A percentile compares a stretch with the other conserved stretches of the same genome.
Evolutionary conservation across 768 basidiomycete species (phyloP).

Genomic region (Suillus subluteus): DNA sequence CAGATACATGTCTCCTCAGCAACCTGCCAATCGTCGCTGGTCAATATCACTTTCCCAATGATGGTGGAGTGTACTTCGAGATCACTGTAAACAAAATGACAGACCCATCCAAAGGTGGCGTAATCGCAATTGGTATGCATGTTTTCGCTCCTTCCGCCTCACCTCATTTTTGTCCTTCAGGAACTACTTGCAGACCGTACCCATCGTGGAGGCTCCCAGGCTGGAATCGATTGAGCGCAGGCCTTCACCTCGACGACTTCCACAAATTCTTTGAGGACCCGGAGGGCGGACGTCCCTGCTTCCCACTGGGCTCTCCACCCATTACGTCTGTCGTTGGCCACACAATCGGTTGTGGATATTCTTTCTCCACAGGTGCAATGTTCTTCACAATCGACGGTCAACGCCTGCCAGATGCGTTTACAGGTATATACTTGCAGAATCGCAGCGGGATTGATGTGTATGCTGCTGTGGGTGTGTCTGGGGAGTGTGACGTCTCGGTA

Average conservation of each 20-base stretch:
- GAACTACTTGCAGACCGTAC: slow-evolving; percentile 67
- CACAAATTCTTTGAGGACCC: slow-evolving; percentile 76
- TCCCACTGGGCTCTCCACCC: slow-evolving; percentile 40
- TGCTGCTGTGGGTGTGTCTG: slow-evolving; percentile 64
- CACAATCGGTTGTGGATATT: slow-evolving; percentile 66
- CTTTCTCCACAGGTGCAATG: slow-evolving; percentile 47
- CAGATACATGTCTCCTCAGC: slow-evolving; percentile 59
- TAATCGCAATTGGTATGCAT: slow-evolving; percentile 59
- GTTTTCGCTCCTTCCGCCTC: not conserved
- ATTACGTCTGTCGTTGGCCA: slow-evolving; percentile 47
- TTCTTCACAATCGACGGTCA: slow-evolving; percentile 71
- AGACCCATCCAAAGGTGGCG: slow-evolving; percentile 37
- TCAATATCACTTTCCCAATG: slow-evolving; percentile 57
- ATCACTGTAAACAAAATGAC: slow-evolving; percentile 55
- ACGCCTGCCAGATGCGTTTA: slow-evolving; percentile 59
- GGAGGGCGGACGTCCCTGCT: slow-evolving; percentile 57
- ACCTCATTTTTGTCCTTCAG: slow-evolving; percentile 34
- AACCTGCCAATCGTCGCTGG: slow-evolving; percentile 63
- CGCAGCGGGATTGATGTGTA: slow-evolving; percentile 57
- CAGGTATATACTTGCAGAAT: slow-evolving; percentile 56
- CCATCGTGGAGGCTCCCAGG: slow-evolving; percentile 69
- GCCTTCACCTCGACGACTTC: slow-evolving; percentile 70
- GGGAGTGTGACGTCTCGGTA: slow-evolving; percentile 38
- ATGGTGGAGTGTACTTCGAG: slow-evolving; percentile 67
- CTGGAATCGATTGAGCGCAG: slow-evolving; percentile 70